A percentile compares a stretch with the other conserved stretches of the same genome.
Conservation (phyloP, 257 asterid genomes). For the Solanum clarkiae region DNA sequence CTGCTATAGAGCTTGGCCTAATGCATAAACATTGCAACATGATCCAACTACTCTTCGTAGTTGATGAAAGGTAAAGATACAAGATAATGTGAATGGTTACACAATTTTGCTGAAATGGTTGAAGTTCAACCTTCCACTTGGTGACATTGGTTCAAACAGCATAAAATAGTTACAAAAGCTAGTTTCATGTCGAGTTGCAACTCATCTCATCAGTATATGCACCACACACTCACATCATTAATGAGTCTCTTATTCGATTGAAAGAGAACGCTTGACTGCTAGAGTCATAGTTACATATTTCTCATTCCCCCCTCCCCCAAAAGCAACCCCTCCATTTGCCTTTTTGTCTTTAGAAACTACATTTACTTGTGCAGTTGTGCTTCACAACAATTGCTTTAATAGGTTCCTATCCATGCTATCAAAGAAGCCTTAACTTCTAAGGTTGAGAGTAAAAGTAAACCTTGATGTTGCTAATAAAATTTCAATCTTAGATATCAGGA, state of each 20-base stretch:
- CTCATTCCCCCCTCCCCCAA: background rate
- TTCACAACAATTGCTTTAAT: background rate
- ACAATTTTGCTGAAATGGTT: background rate
- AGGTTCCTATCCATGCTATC: background rate
- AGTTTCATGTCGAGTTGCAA: background rate
- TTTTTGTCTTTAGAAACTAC: background rate
- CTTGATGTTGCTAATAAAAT: background rate
- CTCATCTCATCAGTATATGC: background rate
- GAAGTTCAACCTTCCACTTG: background rate
- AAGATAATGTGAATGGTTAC: background rate
- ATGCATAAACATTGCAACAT: background rate
- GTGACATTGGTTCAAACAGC: background rate
- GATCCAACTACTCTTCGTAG: background rate
- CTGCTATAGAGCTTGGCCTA: background rate
- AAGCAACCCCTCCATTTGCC: background rate
- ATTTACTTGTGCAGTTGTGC: background rate
- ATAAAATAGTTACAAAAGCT: background rate
- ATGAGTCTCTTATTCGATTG: background rate
- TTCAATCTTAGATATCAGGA: background rate
- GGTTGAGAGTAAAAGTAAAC: background rate
- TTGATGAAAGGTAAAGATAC: background rate
- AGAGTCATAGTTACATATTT: background rate
- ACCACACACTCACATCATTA: background rate
- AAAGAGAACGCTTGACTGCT: too few species aligned
- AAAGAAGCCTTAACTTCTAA: background rate